phyloP scores from a whole-genome alignment of 768 basidiomycete genomes.

The Boletus reticulatus region DNA sequence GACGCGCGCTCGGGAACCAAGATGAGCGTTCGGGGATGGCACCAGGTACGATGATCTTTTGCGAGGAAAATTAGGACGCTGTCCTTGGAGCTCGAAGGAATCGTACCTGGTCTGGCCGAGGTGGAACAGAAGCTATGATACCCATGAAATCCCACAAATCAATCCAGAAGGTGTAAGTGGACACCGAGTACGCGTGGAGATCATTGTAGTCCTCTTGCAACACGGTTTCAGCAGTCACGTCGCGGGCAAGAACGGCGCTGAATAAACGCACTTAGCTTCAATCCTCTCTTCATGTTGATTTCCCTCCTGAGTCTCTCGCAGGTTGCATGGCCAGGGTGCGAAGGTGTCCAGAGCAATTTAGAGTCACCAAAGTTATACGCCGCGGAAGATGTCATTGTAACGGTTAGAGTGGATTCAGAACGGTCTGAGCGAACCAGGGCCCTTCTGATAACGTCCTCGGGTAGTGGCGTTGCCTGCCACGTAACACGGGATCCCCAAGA shows the following conservation, averaged over 20 bases:
- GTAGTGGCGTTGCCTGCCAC: too few relatives aligned
- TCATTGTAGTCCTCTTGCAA: constrained; percentile 61
- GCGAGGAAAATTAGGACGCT: constrained; percentile 5
- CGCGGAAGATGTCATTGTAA: constrained; percentile 7
- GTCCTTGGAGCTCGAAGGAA: background rate
- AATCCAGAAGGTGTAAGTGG: constrained; percentile 64
- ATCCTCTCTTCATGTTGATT: constrained; percentile 62
- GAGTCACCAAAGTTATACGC: constrained; percentile 38
- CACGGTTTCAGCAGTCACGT: background rate
- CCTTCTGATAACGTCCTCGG: too few relatives aligned
- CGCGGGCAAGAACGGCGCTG: background rate
- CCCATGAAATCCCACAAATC: constrained; percentile 67
- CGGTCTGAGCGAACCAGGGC: too few relatives aligned
- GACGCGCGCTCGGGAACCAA: constrained; percentile 65
- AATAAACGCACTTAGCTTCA: constrained; percentile 44
- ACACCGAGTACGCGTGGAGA: constrained; percentile 66
- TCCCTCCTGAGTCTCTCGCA: constrained; percentile 53
- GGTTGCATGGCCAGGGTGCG: constrained; percentile 40
- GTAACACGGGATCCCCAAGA: too few relatives aligned
- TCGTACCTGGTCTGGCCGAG: constrained; percentile 41
- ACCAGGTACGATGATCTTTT: constrained; percentile 46
- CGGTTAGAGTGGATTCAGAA: background rate
- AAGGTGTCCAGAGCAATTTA: constrained; percentile 50
- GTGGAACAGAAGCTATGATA: constrained; percentile 59
- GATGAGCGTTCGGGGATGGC: constrained; percentile 52